Percentiles rank a stretch among this genome's conserved stretches.
Evolutionary conservation across 148 eudicot genomes (phyloP).

Genomic region (Rhododendron kiyosumense): DNA sequence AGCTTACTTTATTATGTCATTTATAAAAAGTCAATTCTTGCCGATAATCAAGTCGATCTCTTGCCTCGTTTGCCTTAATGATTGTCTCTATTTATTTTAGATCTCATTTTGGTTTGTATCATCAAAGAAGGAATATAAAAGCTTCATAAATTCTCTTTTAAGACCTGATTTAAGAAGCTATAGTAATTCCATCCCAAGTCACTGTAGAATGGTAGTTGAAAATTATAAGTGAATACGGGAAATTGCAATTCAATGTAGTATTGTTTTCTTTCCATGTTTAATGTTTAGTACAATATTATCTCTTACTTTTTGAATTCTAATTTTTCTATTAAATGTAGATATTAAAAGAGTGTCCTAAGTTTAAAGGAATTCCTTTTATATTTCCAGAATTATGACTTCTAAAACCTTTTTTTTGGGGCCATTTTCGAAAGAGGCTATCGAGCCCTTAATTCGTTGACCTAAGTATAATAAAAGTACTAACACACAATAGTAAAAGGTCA

Average conservation of each 20-base stretch:
- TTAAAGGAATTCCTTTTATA: background rate
- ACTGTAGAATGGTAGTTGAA: background rate
- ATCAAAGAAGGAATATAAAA: background rate
- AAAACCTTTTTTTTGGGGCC: background rate
- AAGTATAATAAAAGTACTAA: background rate
- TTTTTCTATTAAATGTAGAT: background rate
- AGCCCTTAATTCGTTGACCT: background rate
- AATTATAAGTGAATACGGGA: background rate
- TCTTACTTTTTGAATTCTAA: background rate
- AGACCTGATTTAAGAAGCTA: background rate
- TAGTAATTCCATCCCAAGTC: background rate
- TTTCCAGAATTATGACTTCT: background rate
- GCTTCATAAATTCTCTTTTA: background rate
- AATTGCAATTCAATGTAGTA: background rate
- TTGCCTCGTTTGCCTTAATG: background rate
- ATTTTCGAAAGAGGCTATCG: background rate
- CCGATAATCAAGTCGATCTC: background rate
- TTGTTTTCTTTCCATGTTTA: background rate
- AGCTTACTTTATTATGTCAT: background rate
- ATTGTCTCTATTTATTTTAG: background rate
- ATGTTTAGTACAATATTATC: background rate
- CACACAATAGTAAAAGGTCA: background rate
- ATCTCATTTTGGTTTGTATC: background rate
- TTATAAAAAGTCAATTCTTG: background rate
- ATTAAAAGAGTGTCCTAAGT: background rate